Conservation (phyloP, 345 rosid genomes). For the Citrus mangshanensis region DNA sequence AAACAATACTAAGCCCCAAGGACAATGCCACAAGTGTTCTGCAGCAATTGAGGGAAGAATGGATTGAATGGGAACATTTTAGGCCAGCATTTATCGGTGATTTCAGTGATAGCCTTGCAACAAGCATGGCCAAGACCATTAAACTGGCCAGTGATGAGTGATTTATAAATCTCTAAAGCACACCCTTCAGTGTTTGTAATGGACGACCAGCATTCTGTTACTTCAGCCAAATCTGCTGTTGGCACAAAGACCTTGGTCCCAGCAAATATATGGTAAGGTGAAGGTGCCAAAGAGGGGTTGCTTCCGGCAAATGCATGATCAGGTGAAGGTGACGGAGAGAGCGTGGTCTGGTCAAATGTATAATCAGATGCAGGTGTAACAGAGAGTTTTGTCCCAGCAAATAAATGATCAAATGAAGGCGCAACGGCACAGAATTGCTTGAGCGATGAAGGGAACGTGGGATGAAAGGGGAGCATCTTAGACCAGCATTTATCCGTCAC, state of each 20-base stretch:
- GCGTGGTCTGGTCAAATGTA: too few species aligned
- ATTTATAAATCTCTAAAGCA: neutral
- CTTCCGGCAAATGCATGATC: too few species aligned
- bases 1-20: too few species aligned
- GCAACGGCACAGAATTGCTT: neutral
- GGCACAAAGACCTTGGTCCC: neutral
- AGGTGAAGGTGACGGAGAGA: too few species aligned
- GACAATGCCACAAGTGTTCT: neutral
- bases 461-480: slow-evolving; percentile 5
- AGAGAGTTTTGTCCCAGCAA: neutral
- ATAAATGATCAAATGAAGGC: neutral
- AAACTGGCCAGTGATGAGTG: neutral
- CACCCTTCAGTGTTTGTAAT: neutral
- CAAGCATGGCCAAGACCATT: neutral
- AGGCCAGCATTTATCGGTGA: neutral
- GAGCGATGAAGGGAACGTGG: neutral
- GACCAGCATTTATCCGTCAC: slow-evolving; percentile 2
- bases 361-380: too few species aligned
- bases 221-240: neutral
- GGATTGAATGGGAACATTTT: neutral
- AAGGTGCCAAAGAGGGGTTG: too few species aligned
- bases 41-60: neutral
- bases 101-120: neutral
- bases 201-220: neutral
- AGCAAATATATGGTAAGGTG: too few species aligned